Conservation (phyloP, 176 grass and related monocot species). For the Aegilops longissima region DNA sequence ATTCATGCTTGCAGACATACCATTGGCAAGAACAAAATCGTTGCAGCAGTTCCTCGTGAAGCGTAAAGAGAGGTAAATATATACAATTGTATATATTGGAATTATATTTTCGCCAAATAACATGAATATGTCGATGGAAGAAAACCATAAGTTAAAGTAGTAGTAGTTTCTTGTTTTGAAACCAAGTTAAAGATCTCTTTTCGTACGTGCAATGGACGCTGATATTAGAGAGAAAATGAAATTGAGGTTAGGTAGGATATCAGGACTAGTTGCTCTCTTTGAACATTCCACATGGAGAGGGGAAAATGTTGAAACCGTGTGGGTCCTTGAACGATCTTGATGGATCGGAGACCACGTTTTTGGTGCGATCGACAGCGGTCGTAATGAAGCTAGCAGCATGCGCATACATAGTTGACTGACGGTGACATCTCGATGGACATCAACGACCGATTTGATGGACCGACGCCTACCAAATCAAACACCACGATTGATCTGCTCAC, state of each 20-base stretch:
- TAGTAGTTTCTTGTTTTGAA: not conserved
- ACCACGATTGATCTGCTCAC: not conserved
- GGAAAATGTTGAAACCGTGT: not conserved
- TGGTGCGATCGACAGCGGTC: slow-evolving; percentile 5
- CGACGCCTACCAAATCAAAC: slow-evolving; percentile 10
- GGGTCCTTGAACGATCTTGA: not conserved
- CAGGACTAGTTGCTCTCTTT: not conserved
- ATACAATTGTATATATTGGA: not conserved
- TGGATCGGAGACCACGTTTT: slow-evolving; percentile 29
- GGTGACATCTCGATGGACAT: not conserved
- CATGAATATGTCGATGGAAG: not conserved
- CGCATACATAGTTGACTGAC: not conserved
- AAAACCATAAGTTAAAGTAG: not conserved
- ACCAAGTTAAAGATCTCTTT: no score
- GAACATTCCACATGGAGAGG: not conserved
- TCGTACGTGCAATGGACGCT: no score
- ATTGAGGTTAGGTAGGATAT: no score
- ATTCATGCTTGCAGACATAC: slow-evolving; percentile 45
- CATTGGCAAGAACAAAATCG: slow-evolving; percentile 68
- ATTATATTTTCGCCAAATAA: not conserved
- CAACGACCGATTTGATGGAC: not conserved
- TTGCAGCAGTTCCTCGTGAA: slow-evolving; percentile 69
- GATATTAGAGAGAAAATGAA: no score
- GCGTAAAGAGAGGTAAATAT: slow-evolving; percentile 60
- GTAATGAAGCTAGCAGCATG: not conserved